Base-by-base conservation (phyloP, 768 basidiomycete species). In the Pulveroboletus frians region DNA sequence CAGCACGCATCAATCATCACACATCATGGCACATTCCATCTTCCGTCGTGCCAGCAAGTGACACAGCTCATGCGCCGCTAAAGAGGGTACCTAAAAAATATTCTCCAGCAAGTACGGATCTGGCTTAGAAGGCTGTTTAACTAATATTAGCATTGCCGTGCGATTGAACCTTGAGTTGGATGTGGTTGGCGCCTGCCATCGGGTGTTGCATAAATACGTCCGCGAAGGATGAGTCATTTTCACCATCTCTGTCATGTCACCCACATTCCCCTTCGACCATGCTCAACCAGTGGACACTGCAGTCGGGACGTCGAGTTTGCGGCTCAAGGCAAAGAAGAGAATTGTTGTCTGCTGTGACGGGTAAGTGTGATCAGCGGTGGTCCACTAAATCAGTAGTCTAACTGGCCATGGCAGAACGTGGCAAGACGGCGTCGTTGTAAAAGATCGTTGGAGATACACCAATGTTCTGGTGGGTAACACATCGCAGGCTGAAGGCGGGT, bases 341-440 rank as follows among this genome's bases (percentile, higher is more conserved):
- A 77, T 88, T 41, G 72, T 86, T 26, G 73, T 88, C 32, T 88
- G 84, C 56, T 88, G 86, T 53, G 86, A 88, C 59, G 86, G 86
- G 86, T 83, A 51, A 57, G 77, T 64, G 37, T 15, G 15, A 20
- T 47, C 14, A 30, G 17, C 32, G 13, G 26, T 18, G 13, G 17
- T 32, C n/a, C 20, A 27, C 37, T 39, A 15, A 34, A 21, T 15
- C 13, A 31, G 43, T 43, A 37, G 18, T 50, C 15, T 55, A n/a
- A 44, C 23, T 41, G 38, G 20, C 30, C 29, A 32, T 37, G 10
- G 8, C 43, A 88, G 85, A 37, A 88, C 85, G 17, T 86, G 85
- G 84, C 79, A 86, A 68, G 83, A 88, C 58, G 85, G 81, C 2
- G 58, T 81, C 32, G 59, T 71, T 3, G 66, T 69, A 13, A 60